Percentiles rank a stretch among this genome's conserved stretches.
These are phyloP conservation scores for Beauveria pseudobassiana DNA, from an alignment of 2,329 filamentous ascomycete genomes.

Conservation along the genomic window DNA sequence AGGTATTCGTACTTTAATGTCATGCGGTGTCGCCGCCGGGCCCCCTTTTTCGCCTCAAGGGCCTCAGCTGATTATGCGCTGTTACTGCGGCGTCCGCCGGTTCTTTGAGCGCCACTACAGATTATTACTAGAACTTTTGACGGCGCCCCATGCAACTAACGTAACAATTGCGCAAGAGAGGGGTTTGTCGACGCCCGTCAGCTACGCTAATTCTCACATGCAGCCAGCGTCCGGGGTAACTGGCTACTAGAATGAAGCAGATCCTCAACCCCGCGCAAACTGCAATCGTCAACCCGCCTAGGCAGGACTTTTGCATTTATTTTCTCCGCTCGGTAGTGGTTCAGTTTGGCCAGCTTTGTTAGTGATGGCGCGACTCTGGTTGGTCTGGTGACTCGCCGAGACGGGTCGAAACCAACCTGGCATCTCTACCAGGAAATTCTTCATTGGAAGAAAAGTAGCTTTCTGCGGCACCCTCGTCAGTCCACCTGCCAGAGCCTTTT, in stretches of 20 bases:
- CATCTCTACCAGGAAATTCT: too few species aligned
- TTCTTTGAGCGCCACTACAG: background rate
- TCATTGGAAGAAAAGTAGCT: too few species aligned
- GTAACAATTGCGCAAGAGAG: background rate
- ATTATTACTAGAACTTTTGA: background rate
- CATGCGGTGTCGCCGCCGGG: background rate
- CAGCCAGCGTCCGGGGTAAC: background rate
- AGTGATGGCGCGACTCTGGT: background rate
- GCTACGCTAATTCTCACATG: background rate
- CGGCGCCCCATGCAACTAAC: too few species aligned
- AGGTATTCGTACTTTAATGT: background rate
- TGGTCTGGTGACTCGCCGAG: background rate
- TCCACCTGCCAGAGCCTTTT: too few species aligned
- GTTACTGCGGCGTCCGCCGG: background rate
- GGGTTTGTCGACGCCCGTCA: background rate
- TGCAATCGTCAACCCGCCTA: background rate
- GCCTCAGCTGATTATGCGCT: background rate
- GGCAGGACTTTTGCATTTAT: too few species aligned
- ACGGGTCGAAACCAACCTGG: too few species aligned
- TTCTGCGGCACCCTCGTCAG: too few species aligned
- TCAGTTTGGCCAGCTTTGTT: background rate
- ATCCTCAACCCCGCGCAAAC: background rate
- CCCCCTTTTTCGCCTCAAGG: background rate
- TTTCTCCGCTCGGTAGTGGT: background rate
- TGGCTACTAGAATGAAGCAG: background rate